Evolutionary conservation across 805 yeast species (phyloP).

Genomic region (Saturnispora gosingensis): DNA sequence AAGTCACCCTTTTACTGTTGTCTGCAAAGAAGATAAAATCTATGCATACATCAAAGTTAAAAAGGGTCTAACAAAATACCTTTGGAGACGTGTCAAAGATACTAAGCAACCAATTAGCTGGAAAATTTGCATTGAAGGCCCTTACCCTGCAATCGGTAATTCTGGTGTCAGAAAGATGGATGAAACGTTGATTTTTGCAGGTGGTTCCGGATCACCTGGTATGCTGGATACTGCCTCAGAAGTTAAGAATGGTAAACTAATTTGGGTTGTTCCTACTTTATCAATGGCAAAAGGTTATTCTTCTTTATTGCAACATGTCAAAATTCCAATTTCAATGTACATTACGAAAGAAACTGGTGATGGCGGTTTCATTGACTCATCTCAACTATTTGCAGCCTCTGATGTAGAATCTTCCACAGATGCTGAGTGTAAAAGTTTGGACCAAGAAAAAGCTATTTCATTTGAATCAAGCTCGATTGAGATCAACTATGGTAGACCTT

Average conservation of each 20-base stretch:
- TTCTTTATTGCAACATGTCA: background rate
- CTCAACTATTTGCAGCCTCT: background rate
- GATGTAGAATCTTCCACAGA: background rate
- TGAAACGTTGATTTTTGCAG: slow-evolving; percentile 38
- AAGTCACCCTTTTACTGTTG: slow-evolving; percentile 61
- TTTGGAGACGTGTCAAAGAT: slow-evolving; percentile 26
- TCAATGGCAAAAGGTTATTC: slow-evolving; percentile 29
- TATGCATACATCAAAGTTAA: slow-evolving; percentile 38
- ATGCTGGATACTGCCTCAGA: slow-evolving; percentile 30
- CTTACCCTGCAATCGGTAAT: slow-evolving; percentile 45
- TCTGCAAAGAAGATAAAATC: slow-evolving; percentile 31
- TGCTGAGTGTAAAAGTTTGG: background rate
- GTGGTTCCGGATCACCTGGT: slow-evolving; percentile 66
- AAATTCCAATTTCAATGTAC: background rate
- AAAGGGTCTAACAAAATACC: slow-evolving; percentile 42
- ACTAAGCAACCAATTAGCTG: background rate
- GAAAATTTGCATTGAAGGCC: slow-evolving; percentile 49
- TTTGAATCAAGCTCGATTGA: slow-evolving; percentile 9
- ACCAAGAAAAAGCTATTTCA: background rate
- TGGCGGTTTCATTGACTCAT: background rate
- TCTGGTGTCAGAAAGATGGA: slow-evolving; percentile 32
- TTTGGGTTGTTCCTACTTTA: slow-evolving; percentile 52
- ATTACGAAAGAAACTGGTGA: background rate
- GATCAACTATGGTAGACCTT: slow-evolving; percentile 29
- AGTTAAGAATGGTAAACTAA: slow-evolving; percentile 32